Conservation (phyloP, 371 early-diverging fungal species). For the Zopfochytrium polystomum region DNA sequence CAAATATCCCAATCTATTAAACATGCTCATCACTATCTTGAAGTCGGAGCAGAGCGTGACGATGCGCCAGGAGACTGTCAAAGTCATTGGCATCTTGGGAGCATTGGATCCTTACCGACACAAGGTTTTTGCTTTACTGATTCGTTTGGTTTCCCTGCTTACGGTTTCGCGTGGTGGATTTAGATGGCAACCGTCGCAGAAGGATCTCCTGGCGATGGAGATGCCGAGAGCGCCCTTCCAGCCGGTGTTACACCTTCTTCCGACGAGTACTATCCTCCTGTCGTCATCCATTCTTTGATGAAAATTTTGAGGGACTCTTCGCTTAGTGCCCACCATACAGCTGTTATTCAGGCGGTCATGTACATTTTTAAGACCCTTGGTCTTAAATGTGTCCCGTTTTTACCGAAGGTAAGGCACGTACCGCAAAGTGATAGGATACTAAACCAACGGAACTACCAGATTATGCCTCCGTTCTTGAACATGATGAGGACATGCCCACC, state of each 20-base stretch:
- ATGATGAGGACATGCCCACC: conserved; percentile 76
- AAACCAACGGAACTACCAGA: conserved; percentile 23
- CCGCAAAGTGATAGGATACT: neutral
- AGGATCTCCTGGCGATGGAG: no score
- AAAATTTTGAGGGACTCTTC: conserved; percentile 84
- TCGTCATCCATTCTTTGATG: conserved; percentile 87
- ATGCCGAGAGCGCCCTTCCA: conserved; percentile 19
- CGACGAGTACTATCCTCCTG: conserved; percentile 75
- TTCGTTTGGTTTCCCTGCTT: conserved; percentile 4
- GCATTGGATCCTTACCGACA: conserved; percentile 94
- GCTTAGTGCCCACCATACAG: conserved; percentile 76
- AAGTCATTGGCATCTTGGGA: conserved; percentile 89
- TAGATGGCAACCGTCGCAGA: no score
- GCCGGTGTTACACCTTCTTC: conserved; percentile 44
- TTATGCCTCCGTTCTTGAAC: conserved; percentile 50
- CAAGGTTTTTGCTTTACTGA: conserved; percentile 53
- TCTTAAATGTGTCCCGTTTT: conserved; percentile 55
- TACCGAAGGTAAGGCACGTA: conserved; percentile 44
- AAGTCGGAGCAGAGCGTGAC: conserved; percentile 72
- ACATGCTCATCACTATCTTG: conserved; percentile 74
- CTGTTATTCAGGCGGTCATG: conserved; percentile 90
- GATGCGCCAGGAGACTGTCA: conserved; percentile 82
- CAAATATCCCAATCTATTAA: conserved; percentile 82
- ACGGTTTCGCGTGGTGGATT: no score
- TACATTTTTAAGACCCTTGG: conserved; percentile 89